Evolutionary conservation across 2,329 filamentous ascomycete genomes (phyloP).

Genomic region (Ascomycota sp.): DNA sequence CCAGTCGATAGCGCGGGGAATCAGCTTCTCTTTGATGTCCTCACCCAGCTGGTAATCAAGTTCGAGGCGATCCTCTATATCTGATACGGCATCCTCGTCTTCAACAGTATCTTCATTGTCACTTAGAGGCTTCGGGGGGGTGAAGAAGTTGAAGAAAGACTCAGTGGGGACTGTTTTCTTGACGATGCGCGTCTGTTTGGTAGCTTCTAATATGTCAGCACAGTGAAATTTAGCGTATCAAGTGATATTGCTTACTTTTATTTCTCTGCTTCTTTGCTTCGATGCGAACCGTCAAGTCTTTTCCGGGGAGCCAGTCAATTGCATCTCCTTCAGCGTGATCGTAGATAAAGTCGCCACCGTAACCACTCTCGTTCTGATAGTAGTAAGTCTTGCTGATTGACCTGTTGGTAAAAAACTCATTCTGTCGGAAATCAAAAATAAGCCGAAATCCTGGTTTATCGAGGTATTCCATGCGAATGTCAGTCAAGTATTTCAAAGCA

Average conservation of each 20-base stretch:
- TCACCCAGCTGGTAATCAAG: slow-evolving; percentile 96
- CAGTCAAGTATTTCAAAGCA: slow-evolving; percentile 69
- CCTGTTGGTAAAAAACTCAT: slow-evolving; percentile 96
- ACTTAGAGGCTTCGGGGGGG: slow-evolving; percentile 66
- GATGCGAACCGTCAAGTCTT: slow-evolving; percentile 80
- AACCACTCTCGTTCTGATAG: slow-evolving; percentile 96
- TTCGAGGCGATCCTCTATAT: slow-evolving; percentile 94
- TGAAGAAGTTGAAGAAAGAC: slow-evolving; percentile 99
- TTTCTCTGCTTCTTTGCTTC: slow-evolving; percentile 99
- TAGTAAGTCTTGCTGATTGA: slow-evolving; percentile 93
- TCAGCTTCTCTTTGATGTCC: slow-evolving; percentile 99
- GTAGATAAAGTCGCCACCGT: slow-evolving; percentile 98
- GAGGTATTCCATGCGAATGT: slow-evolving; percentile 98
- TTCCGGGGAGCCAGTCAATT: slow-evolving; percentile 85
- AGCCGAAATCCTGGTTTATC: slow-evolving; percentile 95
- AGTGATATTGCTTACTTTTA: slow-evolving; percentile 44
- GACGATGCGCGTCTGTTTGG: slow-evolving; percentile 94
- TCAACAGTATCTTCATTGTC: slow-evolving; percentile 35
- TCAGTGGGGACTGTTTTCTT: slow-evolving; percentile 98
- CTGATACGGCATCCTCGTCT: slow-evolving; percentile 56
- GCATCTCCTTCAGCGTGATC: slow-evolving; percentile 96
- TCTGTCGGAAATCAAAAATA: slow-evolving; percentile 89
- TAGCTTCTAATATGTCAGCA: slow-evolving; percentile 36
- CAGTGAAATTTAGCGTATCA: neutral
- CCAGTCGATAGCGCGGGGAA: slow-evolving; percentile 95